Conservation (phyloP, 768 basidiomycete genomes). For the Agaricus subrufescens region DNA sequence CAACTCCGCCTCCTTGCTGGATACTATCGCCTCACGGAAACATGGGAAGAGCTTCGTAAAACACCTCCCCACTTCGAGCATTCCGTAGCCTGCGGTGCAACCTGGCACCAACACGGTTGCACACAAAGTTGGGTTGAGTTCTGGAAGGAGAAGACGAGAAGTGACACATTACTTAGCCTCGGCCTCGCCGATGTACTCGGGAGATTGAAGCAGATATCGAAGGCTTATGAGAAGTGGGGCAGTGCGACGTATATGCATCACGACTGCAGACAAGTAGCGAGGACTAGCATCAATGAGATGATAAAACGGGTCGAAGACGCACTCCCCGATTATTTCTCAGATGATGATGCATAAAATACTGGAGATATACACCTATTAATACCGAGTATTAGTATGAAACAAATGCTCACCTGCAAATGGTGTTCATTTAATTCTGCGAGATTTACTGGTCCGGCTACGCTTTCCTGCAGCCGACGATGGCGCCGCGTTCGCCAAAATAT, state of each 20-base stretch:
- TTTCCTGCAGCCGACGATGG: neutral
- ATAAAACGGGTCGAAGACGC: constrained; percentile 54
- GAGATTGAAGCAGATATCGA: constrained; percentile 53
- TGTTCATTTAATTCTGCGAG: constrained; percentile 2
- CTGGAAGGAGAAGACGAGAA: constrained; percentile 71
- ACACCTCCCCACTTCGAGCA: constrained; percentile 63
- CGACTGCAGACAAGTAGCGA: constrained; percentile 60
- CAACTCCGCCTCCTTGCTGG: constrained; percentile 64
- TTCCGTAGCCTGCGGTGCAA: constrained; percentile 54
- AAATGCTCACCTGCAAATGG: neutral
- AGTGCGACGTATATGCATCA: constrained; percentile 76
- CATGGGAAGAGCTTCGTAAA: constrained; percentile 61
- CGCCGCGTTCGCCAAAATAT: neutral
- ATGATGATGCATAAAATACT: constrained; percentile 13
- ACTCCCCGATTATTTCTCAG: constrained; percentile 60
- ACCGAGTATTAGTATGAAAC: neutral
- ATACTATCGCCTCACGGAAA: constrained; percentile 60
- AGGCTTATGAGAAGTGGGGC: constrained; percentile 69
- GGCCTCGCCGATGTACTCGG: constrained; percentile 67
- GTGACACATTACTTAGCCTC: constrained; percentile 54
- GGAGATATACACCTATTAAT: neutral
- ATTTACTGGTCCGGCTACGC: constrained; percentile 2
- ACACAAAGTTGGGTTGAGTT: constrained; percentile 73
- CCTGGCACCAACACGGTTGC: constrained; percentile 72
- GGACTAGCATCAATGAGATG: constrained; percentile 48